Evolutionary conservation across 306 rosid genomes (phyloP).

Genomic region (Lithocarpus polystachyus): DNA sequence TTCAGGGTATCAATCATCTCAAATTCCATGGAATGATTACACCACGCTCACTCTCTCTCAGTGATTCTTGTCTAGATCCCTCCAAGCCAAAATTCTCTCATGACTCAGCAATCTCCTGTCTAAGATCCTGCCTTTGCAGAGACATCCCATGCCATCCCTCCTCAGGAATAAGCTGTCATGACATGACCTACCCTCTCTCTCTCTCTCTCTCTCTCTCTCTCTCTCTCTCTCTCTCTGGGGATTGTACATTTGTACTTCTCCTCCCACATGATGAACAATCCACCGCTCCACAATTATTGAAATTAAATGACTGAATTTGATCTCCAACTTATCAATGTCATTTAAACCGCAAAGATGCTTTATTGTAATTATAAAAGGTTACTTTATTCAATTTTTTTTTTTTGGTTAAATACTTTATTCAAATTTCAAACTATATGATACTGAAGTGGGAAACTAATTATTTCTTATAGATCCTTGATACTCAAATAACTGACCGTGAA

Average conservation of each 20-base stretch:
- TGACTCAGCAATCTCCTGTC: neutral
- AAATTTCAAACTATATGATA: too few species aligned
- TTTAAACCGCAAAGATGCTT: too few species aligned
- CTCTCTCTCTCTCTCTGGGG: neutral
- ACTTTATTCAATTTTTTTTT: too few species aligned
- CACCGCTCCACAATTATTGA: neutral
- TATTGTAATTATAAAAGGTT: too few species aligned
- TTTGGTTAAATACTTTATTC: too few species aligned
- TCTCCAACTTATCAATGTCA: too few species aligned
- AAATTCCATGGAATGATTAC: slow-evolving; percentile 43
- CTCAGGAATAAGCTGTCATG: slow-evolving; percentile 34
- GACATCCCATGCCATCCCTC: slow-evolving; percentile 38
- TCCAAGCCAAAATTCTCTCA: slow-evolving; percentile 7
- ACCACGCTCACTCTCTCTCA: slow-evolving; percentile 26
- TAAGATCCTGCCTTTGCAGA: slow-evolving; percentile 30
- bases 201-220: neutral
- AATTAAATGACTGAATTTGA: neutral
- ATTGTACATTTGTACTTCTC: slow-evolving; percentile 2
- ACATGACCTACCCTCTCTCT: slow-evolving; percentile 34
- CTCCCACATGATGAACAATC: neutral
- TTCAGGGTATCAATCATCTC: slow-evolving; percentile 23
- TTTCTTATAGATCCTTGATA: too few species aligned
- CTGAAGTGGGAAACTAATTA: too few species aligned
- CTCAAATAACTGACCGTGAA: too few species aligned
- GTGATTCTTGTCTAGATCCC: slow-evolving; percentile 25